phyloP scores from a whole-genome alignment of 352 stramenopile species.

The Plasmopara muralis region DNA sequence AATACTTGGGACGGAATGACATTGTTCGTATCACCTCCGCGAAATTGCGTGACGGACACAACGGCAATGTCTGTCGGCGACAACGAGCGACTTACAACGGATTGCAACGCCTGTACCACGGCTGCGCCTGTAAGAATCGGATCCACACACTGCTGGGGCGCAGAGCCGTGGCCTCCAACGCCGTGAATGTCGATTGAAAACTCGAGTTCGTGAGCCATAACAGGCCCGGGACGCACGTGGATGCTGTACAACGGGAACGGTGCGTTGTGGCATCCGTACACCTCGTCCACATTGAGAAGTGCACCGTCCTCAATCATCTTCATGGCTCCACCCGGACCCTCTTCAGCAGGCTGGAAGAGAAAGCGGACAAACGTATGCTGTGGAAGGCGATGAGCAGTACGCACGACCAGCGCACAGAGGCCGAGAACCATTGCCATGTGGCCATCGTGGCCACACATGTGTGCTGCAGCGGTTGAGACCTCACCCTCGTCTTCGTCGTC shows the following conservation, averaged over 20 bases:
- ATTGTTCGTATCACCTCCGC: conserved; percentile 91
- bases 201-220: conserved; percentile 89
- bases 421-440: conserved; percentile 93
- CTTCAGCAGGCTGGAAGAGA: conserved; percentile 95
- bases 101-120: conserved; percentile 90
- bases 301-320: conserved; percentile 92
- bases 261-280: conserved; percentile 92
- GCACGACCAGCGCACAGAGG: conserved; percentile 73
- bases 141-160: conserved; percentile 89
- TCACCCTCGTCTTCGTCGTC: conserved; percentile 31
- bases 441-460: conserved; percentile 95
- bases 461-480: conserved; percentile 39
- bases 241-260: conserved; percentile 87
- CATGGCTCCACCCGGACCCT: conserved; percentile 85
- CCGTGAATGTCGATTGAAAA: conserved; percentile 91
- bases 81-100: conserved; percentile 86
- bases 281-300: conserved; percentile 77
- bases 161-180: conserved; percentile 91
- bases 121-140: conserved; percentile 87
- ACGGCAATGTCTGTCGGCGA: conserved; percentile 91
- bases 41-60: conserved; percentile 87
- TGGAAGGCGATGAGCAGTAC: conserved; percentile 61
- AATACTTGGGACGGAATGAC: conserved; percentile 86
- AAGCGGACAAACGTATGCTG: conserved; percentile 83
- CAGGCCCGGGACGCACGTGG: conserved; percentile 78